Conservation (phyloP, 331 rosid genomes). For the Spiraea crenata region DNA sequence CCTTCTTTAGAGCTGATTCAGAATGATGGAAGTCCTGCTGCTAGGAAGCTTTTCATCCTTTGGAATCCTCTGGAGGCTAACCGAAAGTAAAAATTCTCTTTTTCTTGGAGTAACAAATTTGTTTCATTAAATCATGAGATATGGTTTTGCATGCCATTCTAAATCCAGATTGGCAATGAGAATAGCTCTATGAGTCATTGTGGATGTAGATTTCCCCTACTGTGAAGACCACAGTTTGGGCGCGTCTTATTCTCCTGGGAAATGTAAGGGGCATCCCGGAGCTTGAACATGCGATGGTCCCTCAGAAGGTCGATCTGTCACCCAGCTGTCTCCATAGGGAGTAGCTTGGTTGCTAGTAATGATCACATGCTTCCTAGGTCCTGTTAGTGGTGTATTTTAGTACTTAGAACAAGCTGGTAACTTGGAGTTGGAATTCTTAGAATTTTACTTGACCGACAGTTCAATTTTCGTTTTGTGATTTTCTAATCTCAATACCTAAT, state of each 20-base stretch:
- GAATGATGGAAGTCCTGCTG: constrained; percentile 94
- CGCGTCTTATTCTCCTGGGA: background rate
- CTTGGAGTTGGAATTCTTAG: background rate
- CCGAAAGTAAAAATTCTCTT: no score
- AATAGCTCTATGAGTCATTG: background rate
- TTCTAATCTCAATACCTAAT: background rate
- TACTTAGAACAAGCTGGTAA: background rate
- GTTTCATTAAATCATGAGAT: constrained; percentile 8
- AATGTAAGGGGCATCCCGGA: background rate
- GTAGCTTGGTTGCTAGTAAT: constrained; percentile 2
- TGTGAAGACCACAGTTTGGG: background rate
- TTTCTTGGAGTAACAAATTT: background rate
- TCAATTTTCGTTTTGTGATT: background rate
- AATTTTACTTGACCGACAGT: background rate
- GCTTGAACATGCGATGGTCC: background rate
- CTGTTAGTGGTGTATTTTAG: background rate
- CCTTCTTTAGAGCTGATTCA: constrained; percentile 68
- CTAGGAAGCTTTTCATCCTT: constrained; percentile 80
- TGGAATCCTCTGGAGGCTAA: constrained; percentile 61
- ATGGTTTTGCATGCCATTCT: background rate
- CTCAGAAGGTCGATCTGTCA: background rate
- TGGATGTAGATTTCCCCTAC: background rate
- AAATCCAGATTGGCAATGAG: background rate
- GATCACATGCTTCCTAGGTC: constrained; percentile 7
- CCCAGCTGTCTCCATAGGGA: background rate